A percentile compares a stretch with the other conserved stretches of the same genome.
phyloP scores from a whole-genome alignment of 345 rosid species.

The Rhodamnia argentea region DNA sequence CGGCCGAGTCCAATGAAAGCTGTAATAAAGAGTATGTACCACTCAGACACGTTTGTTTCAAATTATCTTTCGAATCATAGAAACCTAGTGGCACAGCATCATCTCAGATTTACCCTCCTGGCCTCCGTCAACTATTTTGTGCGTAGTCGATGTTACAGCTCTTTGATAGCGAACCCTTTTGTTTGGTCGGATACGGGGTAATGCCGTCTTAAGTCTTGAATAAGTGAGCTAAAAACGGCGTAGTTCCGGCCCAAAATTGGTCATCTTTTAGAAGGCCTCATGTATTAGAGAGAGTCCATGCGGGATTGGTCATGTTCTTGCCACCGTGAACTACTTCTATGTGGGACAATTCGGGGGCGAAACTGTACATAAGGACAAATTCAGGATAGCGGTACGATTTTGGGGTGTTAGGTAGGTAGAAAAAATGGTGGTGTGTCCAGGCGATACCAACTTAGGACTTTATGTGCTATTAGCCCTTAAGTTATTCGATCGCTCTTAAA shows the following conservation, averaged over 20 bases:
- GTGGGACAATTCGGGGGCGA: not conserved
- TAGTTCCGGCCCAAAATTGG: not conserved
- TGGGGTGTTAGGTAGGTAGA: not conserved
- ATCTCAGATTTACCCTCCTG: not conserved
- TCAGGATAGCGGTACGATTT: not conserved
- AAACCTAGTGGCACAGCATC: not conserved
- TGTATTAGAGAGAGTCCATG: not conserved
- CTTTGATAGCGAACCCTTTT: not conserved
- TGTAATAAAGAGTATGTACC: not conserved
- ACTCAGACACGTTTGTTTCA: not conserved
- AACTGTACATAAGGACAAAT: not conserved
- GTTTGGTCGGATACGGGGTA: not conserved
- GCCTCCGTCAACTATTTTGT: not conserved
- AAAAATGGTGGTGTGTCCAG: not conserved
- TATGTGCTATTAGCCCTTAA: not conserved
- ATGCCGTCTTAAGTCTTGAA: not conserved
- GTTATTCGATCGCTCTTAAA: not conserved
- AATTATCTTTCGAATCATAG: not conserved
- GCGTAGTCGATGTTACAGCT: not conserved
- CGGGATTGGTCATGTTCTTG: not conserved
- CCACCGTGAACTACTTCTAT: not conserved
- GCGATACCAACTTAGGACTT: no score
- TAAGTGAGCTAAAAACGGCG: not conserved
- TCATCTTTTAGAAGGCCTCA: not conserved
- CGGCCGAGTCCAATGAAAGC: not conserved